Evolutionary conservation across 2,329 filamentous ascomycete species (phyloP).

Genomic region (Fusarium incarnatum): DNA sequence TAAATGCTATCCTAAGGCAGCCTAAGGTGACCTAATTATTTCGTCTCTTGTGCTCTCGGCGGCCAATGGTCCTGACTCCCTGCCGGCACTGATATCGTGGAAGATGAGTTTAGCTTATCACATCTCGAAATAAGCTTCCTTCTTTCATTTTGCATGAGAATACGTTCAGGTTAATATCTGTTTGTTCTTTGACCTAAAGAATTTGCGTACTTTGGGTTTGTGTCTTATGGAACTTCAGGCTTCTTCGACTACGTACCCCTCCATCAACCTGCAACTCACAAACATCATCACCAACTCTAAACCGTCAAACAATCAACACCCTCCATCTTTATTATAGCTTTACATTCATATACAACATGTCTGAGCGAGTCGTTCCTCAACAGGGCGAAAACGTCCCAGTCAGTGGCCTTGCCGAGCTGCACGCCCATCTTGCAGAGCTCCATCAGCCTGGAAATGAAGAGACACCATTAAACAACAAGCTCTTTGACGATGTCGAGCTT

Average conservation of each 20-base stretch:
- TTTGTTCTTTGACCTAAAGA: neutral
- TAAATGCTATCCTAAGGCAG: neutral
- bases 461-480: constrained; percentile 57
- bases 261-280: constrained; percentile 25
- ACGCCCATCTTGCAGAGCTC: constrained; percentile 64
- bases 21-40: neutral
- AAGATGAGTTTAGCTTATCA: neutral
- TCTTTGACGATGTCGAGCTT: constrained; percentile 70
- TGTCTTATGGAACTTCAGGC: constrained; percentile 6
- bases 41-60: neutral
- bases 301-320: neutral
- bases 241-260: constrained; percentile 24
- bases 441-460: constrained; percentile 54
- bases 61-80: neutral
- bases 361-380: constrained; percentile 51
- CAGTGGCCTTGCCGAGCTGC: constrained; percentile 64
- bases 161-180: neutral
- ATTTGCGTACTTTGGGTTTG: neutral
- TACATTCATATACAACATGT: constrained; percentile 39
- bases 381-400: constrained; percentile 54
- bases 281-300: neutral
- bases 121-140: neutral
- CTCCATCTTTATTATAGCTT: neutral
- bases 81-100: neutral
- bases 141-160: neutral